Conservation (phyloP, 2,329 filamentous ascomycete genomes). For the Apiospora phragmitis region DNA sequence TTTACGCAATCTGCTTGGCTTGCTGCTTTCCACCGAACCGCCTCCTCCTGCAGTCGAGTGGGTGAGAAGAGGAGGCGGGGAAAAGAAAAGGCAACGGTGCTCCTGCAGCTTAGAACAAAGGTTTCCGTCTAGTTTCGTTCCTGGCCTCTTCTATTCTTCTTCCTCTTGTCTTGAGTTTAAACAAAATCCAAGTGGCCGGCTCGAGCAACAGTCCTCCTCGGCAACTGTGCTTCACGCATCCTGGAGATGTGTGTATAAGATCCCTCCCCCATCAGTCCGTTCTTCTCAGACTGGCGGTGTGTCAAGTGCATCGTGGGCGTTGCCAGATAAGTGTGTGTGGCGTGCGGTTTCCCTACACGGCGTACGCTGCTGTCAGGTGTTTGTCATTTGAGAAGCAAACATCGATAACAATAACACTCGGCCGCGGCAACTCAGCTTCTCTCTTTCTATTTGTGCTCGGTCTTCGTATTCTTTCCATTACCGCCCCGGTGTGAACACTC, state of each 20-base stretch:
- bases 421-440: background rate
- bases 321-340: background rate
- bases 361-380: background rate
- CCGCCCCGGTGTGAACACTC: background rate
- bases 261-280: background rate
- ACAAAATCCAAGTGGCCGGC: background rate
- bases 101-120: background rate
- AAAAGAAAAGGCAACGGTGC: background rate
- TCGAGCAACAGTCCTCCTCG: background rate
- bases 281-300: background rate
- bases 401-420: background rate
- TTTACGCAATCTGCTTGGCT: background rate
- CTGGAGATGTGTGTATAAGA: background rate
- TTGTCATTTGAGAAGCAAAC: background rate
- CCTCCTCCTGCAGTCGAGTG: background rate
- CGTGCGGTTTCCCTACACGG: background rate
- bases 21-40: background rate
- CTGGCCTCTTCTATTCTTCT: background rate
- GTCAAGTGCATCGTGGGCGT: background rate
- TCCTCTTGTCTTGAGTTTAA: background rate
- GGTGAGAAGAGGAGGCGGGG: background rate
- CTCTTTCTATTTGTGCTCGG: background rate
- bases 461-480: background rate
- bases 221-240: background rate
- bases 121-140: background rate